A percentile compares a stretch with the other conserved stretches of the same genome.
Evolutionary conservation across 257 asterid genomes (phyloP).

Genomic region (Verbena officinalis): DNA sequence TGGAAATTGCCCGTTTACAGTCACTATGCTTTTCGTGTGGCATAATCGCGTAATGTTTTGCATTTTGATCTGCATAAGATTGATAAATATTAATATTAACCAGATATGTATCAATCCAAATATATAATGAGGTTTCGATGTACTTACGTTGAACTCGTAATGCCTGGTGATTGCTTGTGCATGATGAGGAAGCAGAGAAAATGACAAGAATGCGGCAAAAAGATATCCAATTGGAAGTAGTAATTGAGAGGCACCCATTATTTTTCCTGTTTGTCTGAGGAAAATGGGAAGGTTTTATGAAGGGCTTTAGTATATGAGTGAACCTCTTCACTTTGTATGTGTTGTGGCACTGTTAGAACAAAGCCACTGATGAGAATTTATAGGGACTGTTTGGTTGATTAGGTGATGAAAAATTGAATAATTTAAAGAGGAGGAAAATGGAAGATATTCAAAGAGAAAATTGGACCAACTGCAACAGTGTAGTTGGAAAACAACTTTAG

Average conservation of each 20-base stretch:
- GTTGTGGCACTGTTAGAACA: not conserved
- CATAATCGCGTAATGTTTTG: not conserved
- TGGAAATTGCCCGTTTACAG: not conserved
- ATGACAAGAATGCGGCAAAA: not conserved
- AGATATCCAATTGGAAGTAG: not conserved
- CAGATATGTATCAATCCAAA: not conserved
- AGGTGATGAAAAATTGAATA: not conserved
- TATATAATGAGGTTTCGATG: too few relatives aligned
- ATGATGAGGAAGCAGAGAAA: not conserved
- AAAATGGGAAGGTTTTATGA: not conserved
- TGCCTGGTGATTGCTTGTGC: not conserved
- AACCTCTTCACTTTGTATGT: not conserved
- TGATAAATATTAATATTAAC: not conserved
- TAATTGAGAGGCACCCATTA: not conserved
- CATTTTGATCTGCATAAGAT: not conserved
- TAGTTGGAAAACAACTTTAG: constrained; percentile 11
- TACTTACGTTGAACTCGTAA: not conserved
- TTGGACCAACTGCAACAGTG: not conserved
- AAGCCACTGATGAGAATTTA: not conserved
- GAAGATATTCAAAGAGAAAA: not conserved
- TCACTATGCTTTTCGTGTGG: not conserved
- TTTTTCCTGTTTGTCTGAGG: not conserved
- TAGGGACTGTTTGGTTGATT: not conserved
- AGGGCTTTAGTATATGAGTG: not conserved
- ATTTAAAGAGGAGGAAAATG: not conserved